Base-by-base conservation (phyloP, 2,329 filamentous ascomycete genomes). In the Paraconiothyrium brasiliense region DNA sequence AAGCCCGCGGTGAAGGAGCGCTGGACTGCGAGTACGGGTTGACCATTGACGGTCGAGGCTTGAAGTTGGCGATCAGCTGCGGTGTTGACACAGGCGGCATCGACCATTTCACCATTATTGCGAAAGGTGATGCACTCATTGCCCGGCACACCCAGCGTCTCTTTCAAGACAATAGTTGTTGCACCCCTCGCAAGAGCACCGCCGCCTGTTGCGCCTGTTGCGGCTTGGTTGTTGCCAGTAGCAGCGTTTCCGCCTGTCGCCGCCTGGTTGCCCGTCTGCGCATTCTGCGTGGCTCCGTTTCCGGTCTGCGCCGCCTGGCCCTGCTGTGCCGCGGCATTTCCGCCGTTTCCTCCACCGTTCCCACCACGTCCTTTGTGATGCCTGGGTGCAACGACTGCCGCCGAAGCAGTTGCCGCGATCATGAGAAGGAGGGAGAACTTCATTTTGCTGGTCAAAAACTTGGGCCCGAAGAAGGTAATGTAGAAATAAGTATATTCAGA, bases 101-200 rank as follows among this genome's bases (percentile, higher is more conserved):
- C 76, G 49, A 81, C 80, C 22, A 81, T 81, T 61, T 81, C 76
- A 78, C 78, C 79, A 57, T 81, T 80, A 65, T 82, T 81, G 59
- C 79, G 75, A 66, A 81, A 81, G 14, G 79, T 81, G n/a, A 82
- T 50, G 32, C 66, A 68, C 46, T 67, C 65, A 43, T 66, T 68
- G 27, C 63, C 65, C 0, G 76, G 70, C 6, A 81, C 67, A 22
- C 80, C 79, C 20, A 69, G 72, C 52, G 78, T 67, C 65, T 82
- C 79, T 41, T 74, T 77, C 60, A 80, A 72, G n/a, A 81, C 79
- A 4, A 80, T 63, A 0, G 76, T 80, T 24, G 69, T 22, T 20
- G 35, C 52, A 24, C 46, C 46, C 46, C 46, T 30, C 13, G 46
- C 46, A 13, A 48, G 46, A 16, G n/a, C 46, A 22, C 46, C 20